Percentiles rank a stretch among this genome's conserved stretches.
Conservation (phyloP, 495 filamentous ascomycete genomes). For the Aspergillus saccharolyticus region DNA sequence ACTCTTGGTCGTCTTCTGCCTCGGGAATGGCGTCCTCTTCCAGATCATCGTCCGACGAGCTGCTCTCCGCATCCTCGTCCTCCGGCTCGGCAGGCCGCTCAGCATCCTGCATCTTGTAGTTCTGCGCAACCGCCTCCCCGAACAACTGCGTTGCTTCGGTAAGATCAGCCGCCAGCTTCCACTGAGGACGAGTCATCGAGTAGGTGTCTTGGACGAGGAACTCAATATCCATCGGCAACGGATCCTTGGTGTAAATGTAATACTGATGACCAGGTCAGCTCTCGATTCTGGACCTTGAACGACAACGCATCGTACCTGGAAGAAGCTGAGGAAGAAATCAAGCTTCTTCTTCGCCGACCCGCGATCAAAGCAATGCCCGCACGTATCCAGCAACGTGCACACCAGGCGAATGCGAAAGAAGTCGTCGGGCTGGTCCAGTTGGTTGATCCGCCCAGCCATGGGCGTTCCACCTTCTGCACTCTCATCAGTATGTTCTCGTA, state of each 20-base stretch:
- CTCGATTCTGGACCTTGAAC: not conserved
- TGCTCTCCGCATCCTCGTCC: slow-evolving; percentile 55
- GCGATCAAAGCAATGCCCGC: slow-evolving; percentile 92
- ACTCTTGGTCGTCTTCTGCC: slow-evolving; percentile 53
- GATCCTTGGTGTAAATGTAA: slow-evolving; percentile 90
- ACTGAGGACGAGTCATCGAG: slow-evolving; percentile 76
- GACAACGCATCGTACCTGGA: slow-evolving; percentile 51
- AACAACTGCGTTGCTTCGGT: slow-evolving; percentile 84
- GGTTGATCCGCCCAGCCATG: slow-evolving; percentile 64
- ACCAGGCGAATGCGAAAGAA: slow-evolving; percentile 92
- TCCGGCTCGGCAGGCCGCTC: slow-evolving; percentile 64
- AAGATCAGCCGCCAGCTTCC: slow-evolving; percentile 74
- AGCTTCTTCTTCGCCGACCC: slow-evolving; percentile 93
- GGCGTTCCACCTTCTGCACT: slow-evolving; percentile 67
- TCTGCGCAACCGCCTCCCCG: slow-evolving; percentile 78
- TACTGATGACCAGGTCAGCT: slow-evolving; percentile 52
- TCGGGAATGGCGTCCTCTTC: slow-evolving; percentile 53
- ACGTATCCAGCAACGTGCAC: slow-evolving; percentile 86
- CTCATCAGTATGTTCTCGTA: slow-evolving; percentile 3
- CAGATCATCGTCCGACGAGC: slow-evolving; percentile 59
- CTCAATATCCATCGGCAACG: slow-evolving; percentile 93
- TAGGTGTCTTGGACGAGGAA: slow-evolving; percentile 95
- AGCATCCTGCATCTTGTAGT: slow-evolving; percentile 72
- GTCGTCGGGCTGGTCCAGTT: slow-evolving; percentile 85
- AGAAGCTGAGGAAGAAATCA: slow-evolving; percentile 96